Conservation (phyloP, 2,329 filamentous ascomycete species). For the Ramularia collo-cygni region DNA sequence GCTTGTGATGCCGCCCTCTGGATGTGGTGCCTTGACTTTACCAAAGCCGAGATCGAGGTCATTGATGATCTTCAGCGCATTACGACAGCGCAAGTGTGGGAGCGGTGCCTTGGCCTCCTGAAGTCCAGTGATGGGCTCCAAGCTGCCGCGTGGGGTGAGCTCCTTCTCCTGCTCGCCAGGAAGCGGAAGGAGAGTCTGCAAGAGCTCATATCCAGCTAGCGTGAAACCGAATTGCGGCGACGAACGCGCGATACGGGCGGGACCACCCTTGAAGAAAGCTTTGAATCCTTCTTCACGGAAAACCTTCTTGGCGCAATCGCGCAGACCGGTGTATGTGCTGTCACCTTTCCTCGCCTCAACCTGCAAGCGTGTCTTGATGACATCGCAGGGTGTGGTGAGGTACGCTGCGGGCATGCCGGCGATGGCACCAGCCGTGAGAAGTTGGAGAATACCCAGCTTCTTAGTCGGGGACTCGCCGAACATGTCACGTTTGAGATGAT, state of each 20-base stretch:
- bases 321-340: slow-evolving; percentile 74
- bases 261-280: slow-evolving; percentile 98
- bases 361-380: slow-evolving; percentile 97
- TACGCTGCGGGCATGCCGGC: slow-evolving; percentile 57
- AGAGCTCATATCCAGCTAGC: slow-evolving; percentile 85
- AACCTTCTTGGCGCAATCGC: slow-evolving; percentile 78
- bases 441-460: slow-evolving; percentile 82
- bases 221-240: slow-evolving; percentile 98
- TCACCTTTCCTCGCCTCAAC: slow-evolving; percentile 97
- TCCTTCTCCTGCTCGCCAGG: slow-evolving; percentile 55
- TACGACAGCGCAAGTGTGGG: slow-evolving; percentile 67
- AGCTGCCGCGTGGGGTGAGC: slow-evolving; percentile 45
- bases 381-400: slow-evolving; percentile 93
- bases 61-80: slow-evolving; percentile 90
- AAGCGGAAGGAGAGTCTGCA: slow-evolving; percentile 74
- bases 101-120: slow-evolving; percentile 57
- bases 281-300: slow-evolving; percentile 86
- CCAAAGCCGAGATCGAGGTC: slow-evolving; percentile 94
- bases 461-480: slow-evolving; percentile 86
- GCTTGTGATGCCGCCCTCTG: slow-evolving; percentile 12
- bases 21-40: slow-evolving; percentile 46
- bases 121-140: slow-evolving; percentile 58
- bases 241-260: slow-evolving; percentile 87
- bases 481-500: slow-evolving; percentile 84
- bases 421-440: slow-evolving; percentile 90